phyloP scores from a whole-genome alignment of 2,329 filamentous ascomycete species.

The Coniochaeta pulveracea region DNA sequence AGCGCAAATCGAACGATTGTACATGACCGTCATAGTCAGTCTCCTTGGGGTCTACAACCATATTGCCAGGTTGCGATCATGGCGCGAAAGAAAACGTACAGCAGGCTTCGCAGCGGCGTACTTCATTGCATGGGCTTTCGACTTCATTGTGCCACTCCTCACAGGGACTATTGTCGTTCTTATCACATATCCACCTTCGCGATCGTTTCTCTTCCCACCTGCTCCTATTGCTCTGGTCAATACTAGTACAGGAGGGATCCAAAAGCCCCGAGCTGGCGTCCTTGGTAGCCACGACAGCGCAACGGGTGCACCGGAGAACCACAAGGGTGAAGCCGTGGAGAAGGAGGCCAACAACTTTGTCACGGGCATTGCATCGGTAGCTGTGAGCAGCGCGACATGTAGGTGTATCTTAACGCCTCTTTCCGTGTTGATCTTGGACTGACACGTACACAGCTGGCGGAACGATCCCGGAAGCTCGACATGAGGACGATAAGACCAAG shows the following conservation, averaged over 20 bases:
- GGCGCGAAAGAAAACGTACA: conserved; percentile 63
- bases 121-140: conserved; percentile 56
- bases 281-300: conserved; percentile 66
- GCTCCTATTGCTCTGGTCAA: conserved; percentile 66
- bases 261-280: conserved; percentile 67
- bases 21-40: conserved; percentile 66
- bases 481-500: conserved; percentile 61
- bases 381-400: conserved; percentile 63
- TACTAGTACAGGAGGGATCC: conserved; percentile 57
- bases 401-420: too few species aligned
- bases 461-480: conserved; percentile 30
- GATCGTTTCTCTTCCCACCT: conserved; percentile 60
- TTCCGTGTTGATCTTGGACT: neutral
- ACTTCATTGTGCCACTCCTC: conserved; percentile 56
- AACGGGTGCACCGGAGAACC: conserved; percentile 72
- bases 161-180: conserved; percentile 49
- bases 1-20: conserved; percentile 66
- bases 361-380: conserved; percentile 59
- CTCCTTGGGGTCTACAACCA: conserved; percentile 61
- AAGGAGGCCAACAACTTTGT: conserved; percentile 75
- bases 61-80: conserved; percentile 64
- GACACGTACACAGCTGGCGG: conserved; percentile 34
- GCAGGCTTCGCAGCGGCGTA: conserved; percentile 45
- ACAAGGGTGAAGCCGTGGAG: conserved; percentile 75
- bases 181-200: conserved; percentile 51